A percentile compares a stretch with the other conserved stretches of the same genome.
Conservation (phyloP, 441 rosid genomes). For the Erodium texanum region DNA sequence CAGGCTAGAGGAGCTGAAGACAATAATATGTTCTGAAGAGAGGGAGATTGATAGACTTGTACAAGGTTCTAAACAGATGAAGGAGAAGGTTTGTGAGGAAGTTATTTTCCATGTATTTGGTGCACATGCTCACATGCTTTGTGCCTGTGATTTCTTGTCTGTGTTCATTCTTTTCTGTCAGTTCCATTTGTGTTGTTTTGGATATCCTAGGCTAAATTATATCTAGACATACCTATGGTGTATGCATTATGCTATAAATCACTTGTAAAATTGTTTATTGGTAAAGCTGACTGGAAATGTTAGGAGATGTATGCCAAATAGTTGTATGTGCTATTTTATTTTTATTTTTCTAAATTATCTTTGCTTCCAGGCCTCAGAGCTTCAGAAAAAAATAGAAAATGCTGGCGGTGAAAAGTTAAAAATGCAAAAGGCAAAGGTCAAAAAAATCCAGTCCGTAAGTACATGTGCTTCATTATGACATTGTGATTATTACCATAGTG, state of each 20-base stretch:
- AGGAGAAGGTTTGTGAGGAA: conserved; percentile 51
- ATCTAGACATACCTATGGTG: neutral
- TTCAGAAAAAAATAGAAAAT: conserved; percentile 82
- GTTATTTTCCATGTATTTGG: conserved; percentile 5
- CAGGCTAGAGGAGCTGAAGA: conserved; percentile 57
- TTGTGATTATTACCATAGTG: conserved; percentile 12
- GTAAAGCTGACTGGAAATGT: conserved; percentile 1
- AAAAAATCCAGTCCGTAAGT: conserved; percentile 83
- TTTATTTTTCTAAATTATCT: conserved; percentile 7
- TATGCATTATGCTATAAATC: neutral
- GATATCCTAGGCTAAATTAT: conserved; percentile 3
- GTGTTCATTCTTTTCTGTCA: neutral
- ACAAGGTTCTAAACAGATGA: conserved; percentile 68
- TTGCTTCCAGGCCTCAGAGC: conserved; percentile 54
- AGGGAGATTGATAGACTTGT: conserved; percentile 53
- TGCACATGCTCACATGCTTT: neutral
- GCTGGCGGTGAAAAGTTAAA: conserved; percentile 80
- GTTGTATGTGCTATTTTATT: conserved; percentile 2
- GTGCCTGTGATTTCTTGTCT: neutral
- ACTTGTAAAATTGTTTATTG: conserved; percentile 3
- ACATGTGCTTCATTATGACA: conserved; percentile 2
- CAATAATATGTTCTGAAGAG: conserved; percentile 50
- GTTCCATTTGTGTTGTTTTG: neutral
- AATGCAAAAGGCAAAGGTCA: conserved; percentile 69
- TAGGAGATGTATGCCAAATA: neutral